Conservation (phyloP, 345 rosid species). For the Theobroma cacao region DNA sequence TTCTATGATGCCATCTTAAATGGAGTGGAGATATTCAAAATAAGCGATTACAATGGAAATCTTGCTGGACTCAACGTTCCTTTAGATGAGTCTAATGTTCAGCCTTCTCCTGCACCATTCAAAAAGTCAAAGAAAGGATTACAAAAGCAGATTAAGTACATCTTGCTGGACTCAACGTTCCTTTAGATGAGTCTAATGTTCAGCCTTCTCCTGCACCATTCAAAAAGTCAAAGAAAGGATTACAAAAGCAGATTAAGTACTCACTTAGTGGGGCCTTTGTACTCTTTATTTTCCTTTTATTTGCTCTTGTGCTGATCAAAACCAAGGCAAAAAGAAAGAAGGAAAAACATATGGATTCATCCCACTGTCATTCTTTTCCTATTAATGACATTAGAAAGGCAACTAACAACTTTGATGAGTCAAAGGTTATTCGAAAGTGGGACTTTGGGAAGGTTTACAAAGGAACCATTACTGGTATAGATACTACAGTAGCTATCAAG, state of each 20-base stretch:
- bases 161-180: constrained; percentile 38
- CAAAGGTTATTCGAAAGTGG: background rate
- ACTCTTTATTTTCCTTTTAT: background rate
- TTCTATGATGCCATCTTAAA: constrained; percentile 34
- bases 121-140: background rate
- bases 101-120: background rate
- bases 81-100: background rate
- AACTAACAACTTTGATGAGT: background rate
- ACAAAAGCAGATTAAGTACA: background rate
- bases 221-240: background rate
- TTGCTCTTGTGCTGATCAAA: background rate
- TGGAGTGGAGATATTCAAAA: constrained; percentile 43
- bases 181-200: background rate
- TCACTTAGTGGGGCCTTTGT: background rate
- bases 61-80: constrained; percentile 39
- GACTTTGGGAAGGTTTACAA: constrained; percentile 15
- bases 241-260: background rate
- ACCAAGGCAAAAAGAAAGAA: background rate
- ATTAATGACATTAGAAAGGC: background rate
- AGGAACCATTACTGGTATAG: background rate
- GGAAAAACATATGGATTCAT: background rate
- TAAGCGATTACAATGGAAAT: background rate
- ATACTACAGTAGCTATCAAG: background rate
- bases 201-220: background rate
- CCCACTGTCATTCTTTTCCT: background rate